Percentiles rank a stretch among this genome's conserved stretches.
Evolutionary conservation across 805 yeast species (phyloP).

Genomic region (Hemisphaericaspora nanyangensis): DNA sequence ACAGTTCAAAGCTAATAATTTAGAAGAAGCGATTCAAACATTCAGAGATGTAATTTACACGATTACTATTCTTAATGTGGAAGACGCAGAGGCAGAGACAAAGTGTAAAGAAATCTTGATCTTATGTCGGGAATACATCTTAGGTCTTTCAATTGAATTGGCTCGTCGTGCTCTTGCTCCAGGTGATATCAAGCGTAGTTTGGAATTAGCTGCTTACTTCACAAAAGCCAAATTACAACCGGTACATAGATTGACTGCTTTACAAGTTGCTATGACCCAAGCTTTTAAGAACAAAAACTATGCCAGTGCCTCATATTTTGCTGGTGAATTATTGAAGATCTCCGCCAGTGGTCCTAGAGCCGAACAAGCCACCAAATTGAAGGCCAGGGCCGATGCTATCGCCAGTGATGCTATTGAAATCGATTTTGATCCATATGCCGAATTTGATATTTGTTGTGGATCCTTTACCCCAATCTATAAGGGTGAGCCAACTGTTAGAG

Average conservation of each 20-base stretch:
- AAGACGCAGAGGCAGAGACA: conserved; percentile 68
- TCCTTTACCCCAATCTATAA: conserved; percentile 86
- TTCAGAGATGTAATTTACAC: conserved; percentile 82
- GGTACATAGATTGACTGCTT: conserved; percentile 73
- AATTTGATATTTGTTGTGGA: conserved; percentile 84
- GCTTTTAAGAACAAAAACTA: conserved; percentile 85
- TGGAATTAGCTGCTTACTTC: conserved; percentile 95
- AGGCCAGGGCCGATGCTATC: conserved; percentile 71
- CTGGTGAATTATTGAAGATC: conserved; percentile 72
- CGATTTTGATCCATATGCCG: conserved; percentile 90
- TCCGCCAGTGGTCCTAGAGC: conserved; percentile 74
- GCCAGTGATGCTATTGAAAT: conserved; percentile 85
- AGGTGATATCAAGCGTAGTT: conserved; percentile 72
- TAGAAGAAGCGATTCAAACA: conserved; percentile 72
- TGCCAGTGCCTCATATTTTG: conserved; percentile 86
- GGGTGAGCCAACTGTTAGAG: conserved; percentile 64
- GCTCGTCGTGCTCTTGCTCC: conserved; percentile 78
- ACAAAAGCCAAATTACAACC: conserved; percentile 79
- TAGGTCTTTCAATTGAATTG: conserved; percentile 89
- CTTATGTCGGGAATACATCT: conserved; percentile 82
- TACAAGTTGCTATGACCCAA: conserved; percentile 94
- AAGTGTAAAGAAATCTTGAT: conserved; percentile 68
- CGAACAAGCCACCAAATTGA: conserved; percentile 82
- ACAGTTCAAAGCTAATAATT: conserved; percentile 76
- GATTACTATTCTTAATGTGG: conserved; percentile 66